A percentile compares a stretch with the other conserved stretches of the same genome.
Conservation (phyloP, 176 grass and related monocot genomes). For the Cenchrus americanus region DNA sequence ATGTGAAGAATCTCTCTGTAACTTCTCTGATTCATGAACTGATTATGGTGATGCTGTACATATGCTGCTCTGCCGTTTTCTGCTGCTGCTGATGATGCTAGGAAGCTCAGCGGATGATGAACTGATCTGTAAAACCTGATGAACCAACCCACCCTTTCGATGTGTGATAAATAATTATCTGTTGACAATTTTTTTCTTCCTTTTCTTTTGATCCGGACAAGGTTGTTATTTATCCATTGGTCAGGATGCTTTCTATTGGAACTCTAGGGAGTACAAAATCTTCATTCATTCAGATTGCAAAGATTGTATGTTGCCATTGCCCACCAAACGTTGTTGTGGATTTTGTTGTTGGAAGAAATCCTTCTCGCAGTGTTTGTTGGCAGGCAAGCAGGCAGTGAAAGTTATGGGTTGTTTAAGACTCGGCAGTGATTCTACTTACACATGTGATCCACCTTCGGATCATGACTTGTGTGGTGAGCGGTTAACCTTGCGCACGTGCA, state of each 20-base stretch:
- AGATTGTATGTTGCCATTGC: background rate
- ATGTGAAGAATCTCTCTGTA: background rate
- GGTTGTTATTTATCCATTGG: background rate
- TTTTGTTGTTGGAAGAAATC: background rate
- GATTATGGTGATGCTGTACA: conserved; percentile 22
- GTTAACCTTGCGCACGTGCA: conserved; percentile 23
- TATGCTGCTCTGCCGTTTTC: background rate
- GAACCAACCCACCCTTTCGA: background rate
- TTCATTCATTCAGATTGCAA: background rate
- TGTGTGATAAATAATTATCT: conserved; percentile 37
- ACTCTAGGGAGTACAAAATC: too few relatives aligned
- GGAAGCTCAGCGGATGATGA: background rate
- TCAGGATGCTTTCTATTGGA: too few relatives aligned
- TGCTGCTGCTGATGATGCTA: background rate
- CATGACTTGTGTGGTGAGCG: background rate
- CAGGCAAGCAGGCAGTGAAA: background rate
- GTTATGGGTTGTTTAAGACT: background rate
- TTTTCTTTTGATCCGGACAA: background rate
- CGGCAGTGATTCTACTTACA: background rate
- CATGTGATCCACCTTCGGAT: background rate
- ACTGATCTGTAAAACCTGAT: conserved; percentile 21
- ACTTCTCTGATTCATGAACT: background rate
- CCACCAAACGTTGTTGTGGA: background rate
- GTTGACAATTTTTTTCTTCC: background rate
- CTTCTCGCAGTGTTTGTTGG: background rate